Evolutionary conservation across 192 early-diverging fungal species (phyloP).

Genomic region (Allomyces javanicus): DNA sequence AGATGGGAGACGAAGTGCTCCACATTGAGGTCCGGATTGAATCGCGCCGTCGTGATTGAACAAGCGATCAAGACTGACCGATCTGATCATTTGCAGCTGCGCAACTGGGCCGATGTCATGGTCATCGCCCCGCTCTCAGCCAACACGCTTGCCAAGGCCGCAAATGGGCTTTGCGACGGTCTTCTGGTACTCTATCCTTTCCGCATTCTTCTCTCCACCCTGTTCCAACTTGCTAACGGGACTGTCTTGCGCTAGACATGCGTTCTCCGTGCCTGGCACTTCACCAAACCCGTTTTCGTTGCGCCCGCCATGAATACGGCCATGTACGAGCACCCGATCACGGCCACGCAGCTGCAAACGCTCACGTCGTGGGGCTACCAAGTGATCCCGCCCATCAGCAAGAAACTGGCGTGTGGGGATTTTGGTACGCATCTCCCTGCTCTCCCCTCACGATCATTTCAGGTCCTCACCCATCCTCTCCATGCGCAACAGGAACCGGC

Average conservation of each 20-base stretch:
- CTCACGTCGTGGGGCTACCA: constrained; percentile 29
- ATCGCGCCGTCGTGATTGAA: not conserved
- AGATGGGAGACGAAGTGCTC: constrained; percentile 71
- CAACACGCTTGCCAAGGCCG: constrained; percentile 80
- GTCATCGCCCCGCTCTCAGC: constrained; percentile 82
- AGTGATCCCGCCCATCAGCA: constrained; percentile 59
- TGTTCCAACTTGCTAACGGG: not conserved
- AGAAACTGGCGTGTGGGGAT: constrained; percentile 82
- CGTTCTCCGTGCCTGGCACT: constrained; percentile 76
- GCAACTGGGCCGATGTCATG: constrained; percentile 85
- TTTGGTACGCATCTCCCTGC: constrained; percentile 22
- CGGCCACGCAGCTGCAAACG: constrained; percentile 39
- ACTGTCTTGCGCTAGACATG: constrained; percentile 39
- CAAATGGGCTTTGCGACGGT: constrained; percentile 83
- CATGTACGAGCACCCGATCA: constrained; percentile 92
- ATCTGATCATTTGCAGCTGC: constrained; percentile 25
- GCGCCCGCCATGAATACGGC: constrained; percentile 95
- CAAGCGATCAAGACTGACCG: not conserved
- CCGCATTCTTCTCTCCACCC: not conserved
- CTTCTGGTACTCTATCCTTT: constrained; percentile 34
- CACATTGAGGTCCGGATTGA: constrained; percentile 61
- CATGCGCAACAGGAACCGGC: constrained; percentile 35
- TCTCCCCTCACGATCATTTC: not conserved
- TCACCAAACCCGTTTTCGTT: constrained; percentile 42
- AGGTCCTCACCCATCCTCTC: not conserved